These are phyloP conservation scores for Tolypocladium pustulatum DNA, from an alignment of 2,329 filamentous ascomycete species.

Conservation along the genomic window DNA sequence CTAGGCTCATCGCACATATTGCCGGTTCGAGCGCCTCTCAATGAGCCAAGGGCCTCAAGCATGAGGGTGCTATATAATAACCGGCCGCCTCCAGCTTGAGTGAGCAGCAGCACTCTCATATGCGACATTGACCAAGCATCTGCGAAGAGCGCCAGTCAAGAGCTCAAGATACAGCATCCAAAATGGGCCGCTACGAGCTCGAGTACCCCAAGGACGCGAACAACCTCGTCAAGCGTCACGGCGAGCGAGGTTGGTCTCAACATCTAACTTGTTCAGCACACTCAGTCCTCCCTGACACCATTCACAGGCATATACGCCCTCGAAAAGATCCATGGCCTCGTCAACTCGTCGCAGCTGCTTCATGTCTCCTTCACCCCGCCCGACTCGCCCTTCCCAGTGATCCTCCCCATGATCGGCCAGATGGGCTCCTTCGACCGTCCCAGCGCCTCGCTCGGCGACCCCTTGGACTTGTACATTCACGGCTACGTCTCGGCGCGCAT, in stretches of 20 bases:
- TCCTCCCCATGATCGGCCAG: conserved; percentile 77
- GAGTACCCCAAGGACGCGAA: conserved; percentile 53
- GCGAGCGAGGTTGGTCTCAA: conserved; percentile 45
- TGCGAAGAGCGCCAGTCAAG: not conserved
- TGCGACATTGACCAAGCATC: not conserved
- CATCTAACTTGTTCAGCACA: not conserved
- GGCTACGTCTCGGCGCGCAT: conserved; percentile 74
- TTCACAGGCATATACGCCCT: conserved; percentile 58
- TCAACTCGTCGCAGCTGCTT: conserved; percentile 64
- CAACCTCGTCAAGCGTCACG: conserved; percentile 59
- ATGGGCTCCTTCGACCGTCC: conserved; percentile 62
- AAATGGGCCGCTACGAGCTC: conserved; percentile 28
- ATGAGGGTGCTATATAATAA: not conserved
- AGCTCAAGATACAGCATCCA: not conserved
- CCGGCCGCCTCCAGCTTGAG: not conserved
- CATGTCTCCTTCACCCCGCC: conserved; percentile 67
- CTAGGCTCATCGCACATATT: not conserved
- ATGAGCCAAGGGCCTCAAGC: not conserved
- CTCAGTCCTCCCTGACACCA: not conserved
- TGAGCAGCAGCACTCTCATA: not conserved
- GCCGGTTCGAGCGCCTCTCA: not conserved
- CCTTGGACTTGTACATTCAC: conserved; percentile 70
- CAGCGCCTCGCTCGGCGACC: conserved; percentile 48
- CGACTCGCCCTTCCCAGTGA: conserved; percentile 60
- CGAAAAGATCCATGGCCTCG: conserved; percentile 60